Base-by-base conservation (phyloP, 139 green algal species). In the Chlorella sp. region DNA sequence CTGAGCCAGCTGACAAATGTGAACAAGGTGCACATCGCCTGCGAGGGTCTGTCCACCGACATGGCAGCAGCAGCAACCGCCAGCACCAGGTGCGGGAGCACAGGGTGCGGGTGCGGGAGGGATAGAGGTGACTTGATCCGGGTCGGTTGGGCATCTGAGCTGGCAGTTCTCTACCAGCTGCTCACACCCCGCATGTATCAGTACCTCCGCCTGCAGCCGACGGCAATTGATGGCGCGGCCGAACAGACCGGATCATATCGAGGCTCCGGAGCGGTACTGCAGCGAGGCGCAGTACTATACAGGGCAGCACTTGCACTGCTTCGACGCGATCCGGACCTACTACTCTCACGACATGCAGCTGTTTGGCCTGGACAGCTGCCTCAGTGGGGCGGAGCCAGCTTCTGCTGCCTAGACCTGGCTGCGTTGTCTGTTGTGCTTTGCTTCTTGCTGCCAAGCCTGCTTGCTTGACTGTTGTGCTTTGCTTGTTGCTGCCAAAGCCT, bases 261-360 rank as follows among this genome's bases (percentile, higher is more conserved):
- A 82, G 38, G 76, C 76, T 4, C 23, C 30, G 1, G 76, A 82
- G 76, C 57, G 60, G 16, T 82, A 82, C 76, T 82, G 76, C 60
- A 32, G 30, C 38, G 41, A 57, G 2, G 57, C 65, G 36, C 41
- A 62, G 60, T 82, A 82, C 36, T 82, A 71, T 36, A 41, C 30
- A 4, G n/a, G 34, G 70, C 39, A 78, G 70, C 70, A 82, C 38
- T 38, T 16, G 7, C 30, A 23, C 20, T 82, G 76, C 76, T 82
- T 82, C 21, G 76, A 82, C 17, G 76, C 57, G 18, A 41, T 82
- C 11, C n/a, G 23, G 15, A 63, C 76, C 11, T 82, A 82, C 57
- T 82, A 82, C 36, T 21, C 65, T 26, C 34, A 82, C 23, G 76
- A 82, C 16, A 39, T 82, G 57, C 36, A 18, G 60, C 60, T 82